Evolutionary conservation across 805 yeast genomes (phyloP).

Genomic region (Suhomyces sp.): DNA sequence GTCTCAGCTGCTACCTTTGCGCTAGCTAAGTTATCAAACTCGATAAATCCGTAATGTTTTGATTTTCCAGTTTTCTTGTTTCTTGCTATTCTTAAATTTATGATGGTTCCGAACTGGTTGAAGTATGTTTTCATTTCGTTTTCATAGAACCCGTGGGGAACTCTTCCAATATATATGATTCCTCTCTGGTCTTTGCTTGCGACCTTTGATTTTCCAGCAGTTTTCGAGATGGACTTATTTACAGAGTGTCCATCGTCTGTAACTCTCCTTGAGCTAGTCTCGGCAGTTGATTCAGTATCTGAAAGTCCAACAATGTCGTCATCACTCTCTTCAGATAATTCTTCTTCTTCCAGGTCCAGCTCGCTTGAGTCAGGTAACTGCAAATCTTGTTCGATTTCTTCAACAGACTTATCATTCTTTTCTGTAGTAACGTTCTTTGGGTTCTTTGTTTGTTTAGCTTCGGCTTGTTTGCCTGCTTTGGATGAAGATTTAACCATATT

Average conservation of each 20-base stretch:
- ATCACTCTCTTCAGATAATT: constrained; percentile 21
- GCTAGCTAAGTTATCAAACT: constrained; percentile 69
- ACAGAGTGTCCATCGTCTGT: constrained; percentile 20
- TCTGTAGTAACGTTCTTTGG: constrained; percentile 15
- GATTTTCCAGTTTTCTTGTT: constrained; percentile 88
- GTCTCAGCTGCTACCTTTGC: constrained; percentile 91
- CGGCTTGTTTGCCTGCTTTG: background rate
- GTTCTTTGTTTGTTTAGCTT: constrained; percentile 2
- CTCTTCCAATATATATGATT: constrained; percentile 83
- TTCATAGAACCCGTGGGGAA: constrained; percentile 92
- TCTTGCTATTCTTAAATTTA: constrained; percentile 76
- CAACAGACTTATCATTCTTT: constrained; percentile 19
- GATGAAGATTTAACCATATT: background rate
- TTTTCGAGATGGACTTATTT: constrained; percentile 13
- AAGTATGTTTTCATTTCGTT: constrained; percentile 75
- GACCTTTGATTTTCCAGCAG: constrained; percentile 19
- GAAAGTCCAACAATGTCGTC: constrained; percentile 24
- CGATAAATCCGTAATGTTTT: constrained; percentile 88
- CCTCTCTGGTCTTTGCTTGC: constrained; percentile 42
- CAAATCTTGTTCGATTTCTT: constrained; percentile 22
- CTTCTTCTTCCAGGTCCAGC: constrained; percentile 12
- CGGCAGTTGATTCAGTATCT: constrained; percentile 25
- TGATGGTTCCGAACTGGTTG: constrained; percentile 84
- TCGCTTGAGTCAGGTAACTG: constrained; percentile 14
- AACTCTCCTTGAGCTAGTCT: constrained; percentile 21